Base-by-base conservation (phyloP, 2,329 filamentous ascomycete genomes). In the Beauveria caledonica region DNA sequence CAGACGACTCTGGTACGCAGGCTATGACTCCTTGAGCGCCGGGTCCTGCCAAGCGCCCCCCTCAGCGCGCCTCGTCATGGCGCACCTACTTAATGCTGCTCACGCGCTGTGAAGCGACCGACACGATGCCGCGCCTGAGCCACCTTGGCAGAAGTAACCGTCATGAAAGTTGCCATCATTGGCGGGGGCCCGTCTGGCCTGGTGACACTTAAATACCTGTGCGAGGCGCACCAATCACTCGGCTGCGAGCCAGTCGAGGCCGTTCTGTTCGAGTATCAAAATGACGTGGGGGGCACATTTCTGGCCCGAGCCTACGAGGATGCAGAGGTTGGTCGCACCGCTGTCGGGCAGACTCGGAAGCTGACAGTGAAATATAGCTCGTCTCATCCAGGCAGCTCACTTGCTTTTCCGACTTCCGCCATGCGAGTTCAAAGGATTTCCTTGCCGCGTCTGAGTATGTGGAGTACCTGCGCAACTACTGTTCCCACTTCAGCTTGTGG, bases 361-460 rank as follows among this genome's bases (percentile, higher is more conserved):
- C 39, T 40, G 39, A 40, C 39, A 40, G 1, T 11, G 33, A 11
- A 6, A 36, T 36, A 36, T 11, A 36, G 33, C 33, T 36, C 33
- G 33, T 36, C 33, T 36, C 39, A 1, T 78, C 76, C 4, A 78
- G 75, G 62, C 75, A 77, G 45, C 70, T 80, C 19, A 80, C 77
- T 0, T 68, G 72, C 6, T 80, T 79, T 64, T 79, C 77, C 1
- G 77, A 79, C 62, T 76, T 76, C 60, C 70, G 77, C 7, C 69
- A 72, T 11, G 62, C 69, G 8, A 58, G 70, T 3, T 68, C 72
- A 2, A 69, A 70, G 3, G 76, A 78, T 64, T 79, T 79, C 60
- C 64, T 78, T 15, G 69, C 67, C 0, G 66, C 72, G 3, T 65
- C 69, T 3, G 61, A 69, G 13, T 79, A 77, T 61, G 68, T 73